phyloP scores from a whole-genome alignment of 108 stramenopile genomes.

The Chaetoceros muelleri region DNA sequence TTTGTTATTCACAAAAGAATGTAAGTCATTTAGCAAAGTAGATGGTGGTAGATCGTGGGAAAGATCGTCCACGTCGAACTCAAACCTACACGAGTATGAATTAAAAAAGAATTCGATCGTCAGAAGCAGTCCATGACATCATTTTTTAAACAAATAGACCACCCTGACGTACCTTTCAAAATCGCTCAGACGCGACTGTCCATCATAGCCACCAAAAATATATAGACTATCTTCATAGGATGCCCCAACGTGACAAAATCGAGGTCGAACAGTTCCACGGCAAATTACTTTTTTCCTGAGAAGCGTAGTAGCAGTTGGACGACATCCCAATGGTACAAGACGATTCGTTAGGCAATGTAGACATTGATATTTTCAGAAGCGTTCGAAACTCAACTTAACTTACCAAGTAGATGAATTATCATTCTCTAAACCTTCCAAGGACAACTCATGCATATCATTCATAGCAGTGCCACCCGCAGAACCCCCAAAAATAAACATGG shows the following conservation, averaged over 20 bases:
- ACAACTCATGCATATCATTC: constrained; percentile 92
- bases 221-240: constrained; percentile 62
- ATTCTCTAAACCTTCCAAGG: not conserved
- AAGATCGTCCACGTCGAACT: constrained; percentile 45
- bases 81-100: constrained; percentile 23
- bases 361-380: constrained; percentile 5
- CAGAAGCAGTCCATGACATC: not conserved
- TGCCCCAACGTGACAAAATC: constrained; percentile 91
- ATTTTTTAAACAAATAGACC: constrained; percentile 10
- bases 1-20: constrained; percentile 72
- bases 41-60: constrained; percentile 65
- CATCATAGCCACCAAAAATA: constrained; percentile 95
- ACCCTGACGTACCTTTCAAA: constrained; percentile 66
- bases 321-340: too few relatives aligned
- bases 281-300: constrained; percentile 11
- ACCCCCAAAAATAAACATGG: constrained; percentile 85
- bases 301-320: too few relatives aligned
- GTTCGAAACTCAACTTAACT: not conserved
- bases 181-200: constrained; percentile 86
- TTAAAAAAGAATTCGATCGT: not conserved
- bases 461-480: constrained; percentile 83
- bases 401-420: not conserved
- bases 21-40: constrained; percentile 75
- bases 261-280: constrained; percentile 39
- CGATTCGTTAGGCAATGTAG: too few relatives aligned